A percentile compares a stretch with the other conserved stretches of the same genome.
phyloP scores from a whole-genome alignment of 1,284 basidiomycete species.

The Apiotrichum gracile region DNA sequence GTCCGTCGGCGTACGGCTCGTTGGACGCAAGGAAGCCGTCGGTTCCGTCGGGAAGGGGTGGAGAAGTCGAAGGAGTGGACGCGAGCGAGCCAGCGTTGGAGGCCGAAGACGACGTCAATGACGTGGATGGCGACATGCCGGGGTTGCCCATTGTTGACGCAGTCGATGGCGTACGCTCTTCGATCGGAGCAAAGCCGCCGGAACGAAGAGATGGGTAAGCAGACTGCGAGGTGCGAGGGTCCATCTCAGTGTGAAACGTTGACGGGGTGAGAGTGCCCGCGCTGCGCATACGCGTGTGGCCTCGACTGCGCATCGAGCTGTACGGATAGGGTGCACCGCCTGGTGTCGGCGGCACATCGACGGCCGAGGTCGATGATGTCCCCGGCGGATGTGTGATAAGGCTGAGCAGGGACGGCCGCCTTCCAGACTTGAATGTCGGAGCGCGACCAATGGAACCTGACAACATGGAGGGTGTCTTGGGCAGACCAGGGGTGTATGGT shows the following conservation, averaged over 20 bases:
- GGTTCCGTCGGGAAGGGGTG: slow-evolving; percentile 6
- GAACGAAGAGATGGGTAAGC: slow-evolving; percentile 10
- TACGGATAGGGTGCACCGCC: slow-evolving; percentile 15
- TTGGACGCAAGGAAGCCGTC: not conserved
- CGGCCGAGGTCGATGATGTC: not conserved
- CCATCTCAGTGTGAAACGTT: slow-evolving; percentile 3
- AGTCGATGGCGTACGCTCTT: slow-evolving; percentile 12
- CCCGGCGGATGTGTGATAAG: slow-evolving; percentile 36
- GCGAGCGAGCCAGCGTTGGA: slow-evolving; percentile 9
- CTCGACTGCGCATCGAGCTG: slow-evolving; percentile 11
- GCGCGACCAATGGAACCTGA: slow-evolving; percentile 18
- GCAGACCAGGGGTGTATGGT: slow-evolving; percentile 34
- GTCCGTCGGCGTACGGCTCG: slow-evolving; percentile 73
- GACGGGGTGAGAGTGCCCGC: slow-evolving; percentile 9
- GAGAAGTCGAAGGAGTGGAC: slow-evolving; percentile 15
- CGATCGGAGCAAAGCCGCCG: slow-evolving; percentile 20
- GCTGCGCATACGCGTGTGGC: slow-evolving; percentile 26
- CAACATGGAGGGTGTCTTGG: slow-evolving; percentile 29
- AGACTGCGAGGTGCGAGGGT: slow-evolving; percentile 17
- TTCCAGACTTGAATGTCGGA: slow-evolving; percentile 9
- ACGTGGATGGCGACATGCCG: slow-evolving; percentile 13
- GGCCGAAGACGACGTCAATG: slow-evolving; percentile 8
- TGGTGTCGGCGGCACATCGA: not conserved
- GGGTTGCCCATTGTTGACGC: slow-evolving; percentile 1
- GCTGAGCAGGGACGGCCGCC: slow-evolving; percentile 34